Percentiles rank a stretch among this genome's conserved stretches.
These are phyloP conservation scores for Cercospora nicotianae DNA, from an alignment of 2,329 filamentous ascomycete genomes.

Conservation along the genomic window DNA sequence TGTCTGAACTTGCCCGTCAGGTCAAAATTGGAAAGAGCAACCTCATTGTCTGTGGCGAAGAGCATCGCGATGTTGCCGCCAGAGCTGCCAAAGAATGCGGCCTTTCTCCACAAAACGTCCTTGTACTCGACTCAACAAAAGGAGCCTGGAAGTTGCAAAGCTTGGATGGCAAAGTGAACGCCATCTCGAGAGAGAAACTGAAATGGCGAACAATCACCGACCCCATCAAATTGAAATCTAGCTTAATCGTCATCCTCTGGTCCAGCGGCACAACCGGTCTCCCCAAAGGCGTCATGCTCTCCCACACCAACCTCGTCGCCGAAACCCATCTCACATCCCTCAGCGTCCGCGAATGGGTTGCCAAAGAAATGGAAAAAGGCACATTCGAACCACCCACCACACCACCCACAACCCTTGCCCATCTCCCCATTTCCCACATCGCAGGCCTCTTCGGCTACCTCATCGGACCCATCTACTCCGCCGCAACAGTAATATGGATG, in stretches of 20 bases:
- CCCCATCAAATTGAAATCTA: conserved; percentile 47
- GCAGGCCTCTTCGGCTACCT: conserved; percentile 60
- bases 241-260: conserved; percentile 49
- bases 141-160: conserved; percentile 42
- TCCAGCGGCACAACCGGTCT: conserved; percentile 51
- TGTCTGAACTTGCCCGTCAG: conserved; percentile 53
- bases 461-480: conserved; percentile 38
- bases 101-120: conserved; percentile 49
- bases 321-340: conserved; percentile 31
- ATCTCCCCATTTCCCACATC: conserved; percentile 90
- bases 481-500: conserved; percentile 43
- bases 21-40: conserved; percentile 46
- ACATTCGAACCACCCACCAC: conserved; percentile 26
- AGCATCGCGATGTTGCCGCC: conserved; percentile 50
- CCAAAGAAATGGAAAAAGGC: conserved; percentile 28
- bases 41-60: conserved; percentile 51
- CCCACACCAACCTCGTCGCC: conserved; percentile 34
- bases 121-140: conserved; percentile 48
- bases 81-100: conserved; percentile 53
- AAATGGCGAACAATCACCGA: conserved; percentile 59
- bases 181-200: conserved; percentile 42
- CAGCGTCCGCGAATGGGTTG: conserved; percentile 29
- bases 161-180: conserved; percentile 38
- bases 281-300: conserved; percentile 44
- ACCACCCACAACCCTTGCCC: conserved; percentile 49